phyloP scores from a whole-genome alignment of 73 alveolate species.

The Paramecium biaurelia region DNA sequence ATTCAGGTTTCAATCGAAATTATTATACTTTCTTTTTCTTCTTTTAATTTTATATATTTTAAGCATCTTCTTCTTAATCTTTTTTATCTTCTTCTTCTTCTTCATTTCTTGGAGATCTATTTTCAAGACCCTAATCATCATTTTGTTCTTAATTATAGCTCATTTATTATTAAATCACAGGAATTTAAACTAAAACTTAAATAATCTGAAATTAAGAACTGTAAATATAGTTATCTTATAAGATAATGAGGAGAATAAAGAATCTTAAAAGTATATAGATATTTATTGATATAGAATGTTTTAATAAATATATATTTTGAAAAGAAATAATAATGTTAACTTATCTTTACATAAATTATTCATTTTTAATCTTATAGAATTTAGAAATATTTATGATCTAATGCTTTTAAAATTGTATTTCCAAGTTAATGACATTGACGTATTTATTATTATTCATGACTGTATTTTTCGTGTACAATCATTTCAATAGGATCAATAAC shows the following conservation, averaged over 20 bases:
- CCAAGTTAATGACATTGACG: not conserved
- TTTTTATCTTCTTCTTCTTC: not conserved
- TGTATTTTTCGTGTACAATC: not conserved
- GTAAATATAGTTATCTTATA: not conserved
- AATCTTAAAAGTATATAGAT: too few relatives aligned
- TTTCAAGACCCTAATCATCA: not conserved
- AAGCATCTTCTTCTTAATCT: not conserved
- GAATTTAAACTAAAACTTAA: not conserved
- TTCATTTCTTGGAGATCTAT: not conserved
- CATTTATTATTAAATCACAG: not conserved
- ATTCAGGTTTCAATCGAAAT: constrained; percentile 17
- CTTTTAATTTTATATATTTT: not conserved
- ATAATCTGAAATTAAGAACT: not conserved
- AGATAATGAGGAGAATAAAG: not conserved
- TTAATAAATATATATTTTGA: not conserved
- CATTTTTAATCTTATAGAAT: not conserved
- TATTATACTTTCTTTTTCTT: not conserved
- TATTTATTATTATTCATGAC: not conserved
- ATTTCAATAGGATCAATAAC: not conserved
- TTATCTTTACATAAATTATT: not conserved
- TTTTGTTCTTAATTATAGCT: not conserved
- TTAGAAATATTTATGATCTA: not conserved
- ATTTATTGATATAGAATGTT: too few relatives aligned
- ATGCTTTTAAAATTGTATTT: not conserved
- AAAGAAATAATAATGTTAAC: not conserved